Base-by-base conservation (phyloP, 2,329 filamentous ascomycete species). In the Alternaria solani region DNA sequence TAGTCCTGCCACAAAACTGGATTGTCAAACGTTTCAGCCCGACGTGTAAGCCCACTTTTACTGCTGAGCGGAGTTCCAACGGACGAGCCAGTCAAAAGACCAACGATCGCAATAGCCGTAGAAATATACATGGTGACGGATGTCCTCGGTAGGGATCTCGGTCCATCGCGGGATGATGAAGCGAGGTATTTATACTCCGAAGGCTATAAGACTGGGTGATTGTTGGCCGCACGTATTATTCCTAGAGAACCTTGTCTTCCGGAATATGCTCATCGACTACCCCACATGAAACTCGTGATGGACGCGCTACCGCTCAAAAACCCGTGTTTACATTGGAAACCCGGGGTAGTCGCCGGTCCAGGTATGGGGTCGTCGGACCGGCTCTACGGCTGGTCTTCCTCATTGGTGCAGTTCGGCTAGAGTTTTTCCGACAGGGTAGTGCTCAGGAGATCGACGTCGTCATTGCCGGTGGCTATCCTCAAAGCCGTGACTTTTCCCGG, bases 1-100 rank as follows among this genome's bases (percentile, higher is more conserved):
- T 86, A 79, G 64, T 87, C 85, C 54, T 85, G 78, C 78, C 82
- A 88, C 2, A 87, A 72, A n/a, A 87, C 77, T 0, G 85, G 85
- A 65, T 87, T 86, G 14, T 71, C 75, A 66, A 84, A 83, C 4
- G 69, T 73, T 6, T 43, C 44, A 9, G 61, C 67, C n/a, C 61
- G 59, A 44, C 46, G 51, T 23, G 51, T 30, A 20, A 57, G 47
- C 25, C 26, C n/a, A 16, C 49, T 43, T 7, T 55, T 28, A 18
- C 43, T 48, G 7, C 39, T 30, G 12, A 62, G 18, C 9, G 56
- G 56, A 20, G 42, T 56, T 11, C 36, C 60, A 25, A 49, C 20
- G 8, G 55, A 23, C 39, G 36, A 14, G 26, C 54, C 20, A 16
- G 55, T n/a, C 20, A 51, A 34, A 14, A 63, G 28, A 36, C 41